Base-by-base conservation (phyloP, 1,139 yeast genomes). In the Hyphopichia khmerensis region DNA sequence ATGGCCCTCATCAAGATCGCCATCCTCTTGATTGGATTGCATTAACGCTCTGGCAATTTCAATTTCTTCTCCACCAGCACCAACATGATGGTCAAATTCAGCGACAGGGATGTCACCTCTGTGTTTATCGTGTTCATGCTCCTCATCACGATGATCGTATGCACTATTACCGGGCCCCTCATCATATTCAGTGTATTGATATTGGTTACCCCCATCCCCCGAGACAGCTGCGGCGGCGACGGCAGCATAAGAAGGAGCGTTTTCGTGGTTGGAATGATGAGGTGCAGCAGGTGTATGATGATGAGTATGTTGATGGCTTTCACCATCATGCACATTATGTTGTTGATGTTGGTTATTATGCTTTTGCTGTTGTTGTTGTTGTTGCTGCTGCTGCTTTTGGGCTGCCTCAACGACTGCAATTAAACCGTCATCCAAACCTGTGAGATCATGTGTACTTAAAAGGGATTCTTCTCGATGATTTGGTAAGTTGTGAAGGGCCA, bases 401-500 rank as follows among this genome's bases (percentile, higher is more conserved):
- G 82, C 87, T 37, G 82, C 82, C 49, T 82, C 86, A 2, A 83
- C 86, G 3, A 83, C 87, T 0, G 86, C 88, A 44, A 83, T 76
- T 11, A 83, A 74, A 39, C 82, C 81, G 42, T 71, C 77, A 48
- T 77, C 81, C 39, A 74, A 57, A 1, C 71, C 66, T 2, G 75
- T 65, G 41, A 76, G 62, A 39, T 75, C 78, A 46, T 53, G 75
- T 21, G 63, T 53, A 35, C 55, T 51, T 21, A 70, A 52, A 5
- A 61, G 50, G 31, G 62, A 56, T n/a, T 63, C 59, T 4, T 60
- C 57, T 32, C 67, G 51, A 19, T 48, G 64, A 45, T 51, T 59
- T 39, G 72, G 60, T n/a, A 63, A 42, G 39, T 60, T 59, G 39
- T 66, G 69, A 24, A 71, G 55, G 0, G 65, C 65, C 2, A 66